Base-by-base conservation (phyloP, 257 asterid species). In the Salvia rosmarinus region DNA sequence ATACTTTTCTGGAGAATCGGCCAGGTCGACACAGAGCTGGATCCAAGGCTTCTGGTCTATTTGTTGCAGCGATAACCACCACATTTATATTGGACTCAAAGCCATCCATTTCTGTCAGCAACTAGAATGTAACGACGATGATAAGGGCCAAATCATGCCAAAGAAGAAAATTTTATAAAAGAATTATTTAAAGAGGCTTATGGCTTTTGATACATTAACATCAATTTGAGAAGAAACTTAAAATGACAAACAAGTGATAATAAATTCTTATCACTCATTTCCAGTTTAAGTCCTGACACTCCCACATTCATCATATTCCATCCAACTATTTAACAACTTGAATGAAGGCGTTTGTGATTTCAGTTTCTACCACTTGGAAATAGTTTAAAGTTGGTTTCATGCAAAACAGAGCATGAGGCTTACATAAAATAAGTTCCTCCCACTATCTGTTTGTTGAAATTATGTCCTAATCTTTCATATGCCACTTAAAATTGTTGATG, bases 31-130 rank as follows among this genome's bases (percentile, higher is more conserved):
- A 95, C 44, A 91, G 85, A 52, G 99, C 99, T 66, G 97, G 90
- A 72, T 95, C 99, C 80, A 95, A 74, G 34, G 98, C 96, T 76
- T 95, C 99, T 50, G 99, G 98, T 61, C 99, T 85, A 79, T 95
- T 95, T 34, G 99, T 95, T 8, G 99, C 99, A 67, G 97, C 98
- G 51, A 95, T 85, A 37, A 95, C 98, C 68, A 91, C 88, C 64
- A 95, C 87, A 70, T 82, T 88, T 58, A 74, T 44, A 40, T 82
- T 90, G 0, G 96, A 85, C 57, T 91, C 98, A 50, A 95, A 95
- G 52, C 98, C 99, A 17, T 95, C 99, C 99, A 95, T 95, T 86
- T 95, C 98, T 44, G 99, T 95, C 84, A 95, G 91, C 85, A 95
- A 87, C 98, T 95, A 81, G 28, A 63, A 79, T 75, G 46, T 55